Base-by-base conservation (phyloP, 345 rosid species). In the Camelina hispida region DNA sequence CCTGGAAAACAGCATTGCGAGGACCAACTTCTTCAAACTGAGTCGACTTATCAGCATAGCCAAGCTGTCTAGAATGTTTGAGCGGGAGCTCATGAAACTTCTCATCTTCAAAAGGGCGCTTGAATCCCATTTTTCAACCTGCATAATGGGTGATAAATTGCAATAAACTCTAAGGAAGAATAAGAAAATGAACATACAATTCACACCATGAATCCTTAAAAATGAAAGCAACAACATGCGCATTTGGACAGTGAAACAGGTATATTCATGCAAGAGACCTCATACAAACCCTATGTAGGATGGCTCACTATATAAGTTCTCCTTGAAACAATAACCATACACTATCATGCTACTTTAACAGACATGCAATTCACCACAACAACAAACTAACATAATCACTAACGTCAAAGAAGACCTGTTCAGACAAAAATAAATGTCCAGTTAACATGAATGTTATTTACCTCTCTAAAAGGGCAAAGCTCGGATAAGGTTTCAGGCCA, bases 91-190 rank as follows among this genome's bases (percentile, higher is more conserved):
- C 88, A 35, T 74, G 76, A 34, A 79, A 77, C 50, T 78, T 83
- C 46, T 85, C 87, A 67, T 82, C 84, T 54, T 76, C 72, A 40
- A 78, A 87, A 69, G 88, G 84, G 23, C 90, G 79, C 54, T 87
- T 87, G 18, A 77, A 83, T 73, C 83, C 84, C 90, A 85, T 84
- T 56, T 28, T 68, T 44, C 43, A 32, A 80, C 30, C 80, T 83
- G 75, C 58, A 64, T 9, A 10, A 46, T 8, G n/a, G 20, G 10
- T n/a, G 10, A 52, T 10, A 9, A 28, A 55, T 55, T 4, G 14
- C n/a, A 16, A 17, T 18, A 52, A 40, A 80, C 20, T 44, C 32
- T 5, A 20, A 35, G 35, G 8, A 62, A 11, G 14, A 64, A 35
- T 13, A 56, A 51, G 44, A 62, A 42, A 11, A 11, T 1, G 6